phyloP scores from a whole-genome alignment of 2,329 filamentous ascomycete genomes.

The Trichophyton benhamiae region DNA sequence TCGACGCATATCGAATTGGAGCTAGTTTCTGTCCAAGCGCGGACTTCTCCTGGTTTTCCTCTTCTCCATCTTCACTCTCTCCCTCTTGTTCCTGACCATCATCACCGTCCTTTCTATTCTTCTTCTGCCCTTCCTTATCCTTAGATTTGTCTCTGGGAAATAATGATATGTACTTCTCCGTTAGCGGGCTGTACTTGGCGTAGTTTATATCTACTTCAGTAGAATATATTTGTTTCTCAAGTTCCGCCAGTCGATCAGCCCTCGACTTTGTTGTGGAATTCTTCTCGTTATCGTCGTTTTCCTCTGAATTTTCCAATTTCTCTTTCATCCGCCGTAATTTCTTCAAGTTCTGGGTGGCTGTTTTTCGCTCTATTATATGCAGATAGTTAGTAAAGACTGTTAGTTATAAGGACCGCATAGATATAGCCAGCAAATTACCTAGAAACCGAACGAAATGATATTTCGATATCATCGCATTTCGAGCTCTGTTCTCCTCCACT shows the following conservation, averaged over 20 bases:
- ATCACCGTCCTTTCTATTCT: neutral
- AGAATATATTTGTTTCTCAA: conserved; percentile 32
- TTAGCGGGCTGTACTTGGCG: conserved; percentile 49
- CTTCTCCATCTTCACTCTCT: conserved; percentile 2
- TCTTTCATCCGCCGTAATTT: conserved; percentile 29
- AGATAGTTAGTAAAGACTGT: neutral
- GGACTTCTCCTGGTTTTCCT: conserved; percentile 6
- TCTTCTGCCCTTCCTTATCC: neutral
- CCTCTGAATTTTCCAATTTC: conserved; percentile 19
- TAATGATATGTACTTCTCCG: conserved; percentile 47
- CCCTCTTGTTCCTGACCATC: neutral
- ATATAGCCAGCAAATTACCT: conserved; percentile 23
- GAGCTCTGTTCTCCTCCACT: conserved; percentile 37
- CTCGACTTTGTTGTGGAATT: neutral
- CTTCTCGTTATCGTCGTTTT: neutral
- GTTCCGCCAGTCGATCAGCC: conserved; percentile 14
- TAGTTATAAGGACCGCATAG: no score
- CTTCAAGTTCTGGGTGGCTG: conserved; percentile 30
- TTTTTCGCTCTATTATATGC: conserved; percentile 27
- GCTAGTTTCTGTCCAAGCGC: conserved; percentile 14
- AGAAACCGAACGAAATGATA: conserved; percentile 59
- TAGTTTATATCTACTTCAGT: conserved; percentile 51
- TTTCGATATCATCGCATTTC: conserved; percentile 45
- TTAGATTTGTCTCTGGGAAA: conserved; percentile 31
- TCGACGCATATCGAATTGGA: conserved; percentile 10